Evolutionary conservation across 2,329 filamentous ascomycete species (phyloP), one percentile per base, ranked within the genome.

Genomic region (Zasmidium angulare): DNA sequence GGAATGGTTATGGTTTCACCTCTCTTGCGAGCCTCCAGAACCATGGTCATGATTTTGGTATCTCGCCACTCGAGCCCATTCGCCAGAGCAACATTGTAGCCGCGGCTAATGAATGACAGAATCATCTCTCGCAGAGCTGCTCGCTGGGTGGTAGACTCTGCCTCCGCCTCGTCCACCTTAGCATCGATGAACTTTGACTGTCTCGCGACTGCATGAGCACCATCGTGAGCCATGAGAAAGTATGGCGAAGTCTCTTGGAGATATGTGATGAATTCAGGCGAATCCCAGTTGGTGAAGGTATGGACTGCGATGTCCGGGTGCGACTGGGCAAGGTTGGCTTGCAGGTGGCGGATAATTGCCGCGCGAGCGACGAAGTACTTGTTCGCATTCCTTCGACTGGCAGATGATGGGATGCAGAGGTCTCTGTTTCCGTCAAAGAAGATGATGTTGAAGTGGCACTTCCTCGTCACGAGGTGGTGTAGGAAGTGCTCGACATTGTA

Each of bases 201-300:
- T 22, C 65, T 61, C 23, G 66, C 60, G 2, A 55, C 57, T 20
- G 69, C 51, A 12, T 58, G 55, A 46, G 78, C 77, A 49, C 86
- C 88, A 69, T 90, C 86, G 64, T 89, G 86, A 54, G 83, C 84
- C 77, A 92, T 82, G 54, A 91, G 74, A 65, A 91, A 90, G 68
- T 89, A 86, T 2, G 86, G 76, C 0, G 84, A 81, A 22, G 81
- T 79, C 1, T 71, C 68, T 1, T 75, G 63, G 1, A 89, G 74
- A 66, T 90, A 89, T 1, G 78, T 66, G 3, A 71, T 61, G 65
- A 90, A 91, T 0, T 75, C 75, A 0, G 71, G 52, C 46, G 81
- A 80, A 12, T 78, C 71, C 14, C 82, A 68, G 0, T 79, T 81
- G 4, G 77, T 63, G 65, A 85, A 86, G 1, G 76, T 68, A 50